Conservation (phyloP, 257 asterid species). For the Ocimum tenuiflorum region DNA sequence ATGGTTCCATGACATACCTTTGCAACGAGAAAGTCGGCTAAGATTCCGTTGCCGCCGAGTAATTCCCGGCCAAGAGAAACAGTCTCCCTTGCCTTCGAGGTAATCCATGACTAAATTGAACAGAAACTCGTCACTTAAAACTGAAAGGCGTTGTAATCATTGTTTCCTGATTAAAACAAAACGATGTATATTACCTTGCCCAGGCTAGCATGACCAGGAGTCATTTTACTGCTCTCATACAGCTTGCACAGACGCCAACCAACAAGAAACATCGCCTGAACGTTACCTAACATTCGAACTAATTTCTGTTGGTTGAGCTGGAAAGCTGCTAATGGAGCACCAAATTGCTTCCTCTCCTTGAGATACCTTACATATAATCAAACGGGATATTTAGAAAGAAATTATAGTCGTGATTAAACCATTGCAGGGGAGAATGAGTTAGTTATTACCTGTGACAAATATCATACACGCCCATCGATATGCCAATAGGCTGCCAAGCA, state of each 20-base stretch:
- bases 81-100: conserved; percentile 72
- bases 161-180: background rate
- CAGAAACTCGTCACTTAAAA: conserved; percentile 7
- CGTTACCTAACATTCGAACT: conserved; percentile 74
- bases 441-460: conserved; percentile 81
- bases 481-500: conserved; percentile 91
- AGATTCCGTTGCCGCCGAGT: conserved; percentile 90
- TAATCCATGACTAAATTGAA: conserved; percentile 67
- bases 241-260: conserved; percentile 98
- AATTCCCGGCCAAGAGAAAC: conserved; percentile 83
- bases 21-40: conserved; percentile 75
- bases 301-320: conserved; percentile 89
- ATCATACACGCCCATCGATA: conserved; percentile 94
- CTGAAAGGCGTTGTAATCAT: background rate
- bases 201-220: conserved; percentile 93
- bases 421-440: background rate
- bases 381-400: too few relatives aligned
- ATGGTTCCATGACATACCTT: conserved; percentile 37
- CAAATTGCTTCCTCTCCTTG: conserved; percentile 95
- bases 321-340: conserved; percentile 93
- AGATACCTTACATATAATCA: conserved; percentile 51
- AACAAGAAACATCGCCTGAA: conserved; percentile 81
- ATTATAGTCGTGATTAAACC: too few relatives aligned
- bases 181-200: conserved; percentile 76
- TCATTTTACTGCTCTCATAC: conserved; percentile 89